phyloP scores from a whole-genome alignment of 352 stramenopile species.

The Pythium monospermum region DNA sequence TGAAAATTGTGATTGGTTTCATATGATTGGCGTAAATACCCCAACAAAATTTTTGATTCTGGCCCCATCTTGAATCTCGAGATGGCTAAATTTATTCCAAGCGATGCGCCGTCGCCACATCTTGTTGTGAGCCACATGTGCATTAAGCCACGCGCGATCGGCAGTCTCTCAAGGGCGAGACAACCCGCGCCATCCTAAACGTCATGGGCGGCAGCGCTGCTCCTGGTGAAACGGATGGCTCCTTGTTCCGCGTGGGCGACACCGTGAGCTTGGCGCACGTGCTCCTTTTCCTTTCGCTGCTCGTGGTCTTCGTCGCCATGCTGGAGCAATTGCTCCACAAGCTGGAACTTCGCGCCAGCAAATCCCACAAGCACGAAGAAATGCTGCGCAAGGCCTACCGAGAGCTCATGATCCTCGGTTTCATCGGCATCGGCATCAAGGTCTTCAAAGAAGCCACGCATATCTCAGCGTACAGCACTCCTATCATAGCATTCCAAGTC shows the following conservation, averaged over 20 bases:
- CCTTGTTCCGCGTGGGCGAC: constrained; percentile 21
- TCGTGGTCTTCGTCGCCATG: constrained; percentile 44
- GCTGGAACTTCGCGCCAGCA: constrained; percentile 38
- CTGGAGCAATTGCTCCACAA: constrained; percentile 45
- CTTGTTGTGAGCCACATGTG: no score
- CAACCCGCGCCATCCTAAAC: no score
- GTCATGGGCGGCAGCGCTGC: neutral
- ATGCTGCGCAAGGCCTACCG: constrained; percentile 53
- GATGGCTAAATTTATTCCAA: no score
- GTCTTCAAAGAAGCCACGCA: constrained; percentile 20
- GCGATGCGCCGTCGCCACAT: no score
- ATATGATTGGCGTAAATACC: no score
- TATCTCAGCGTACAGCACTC: constrained; percentile 5
- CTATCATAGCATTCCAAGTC: constrained; percentile 28
- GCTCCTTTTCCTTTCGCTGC: constrained; percentile 27
- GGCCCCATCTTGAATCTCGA: no score
- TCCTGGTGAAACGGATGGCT: constrained; percentile 2
- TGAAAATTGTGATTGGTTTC: no score
- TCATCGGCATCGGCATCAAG: constrained; percentile 29
- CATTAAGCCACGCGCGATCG: no score
- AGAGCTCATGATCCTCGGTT: constrained; percentile 23
- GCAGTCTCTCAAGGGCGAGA: no score
- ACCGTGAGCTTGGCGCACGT: constrained; percentile 10
- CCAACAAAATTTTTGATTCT: no score
- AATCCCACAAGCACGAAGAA: constrained; percentile 55